A percentile compares a stretch with the other conserved stretches of the same genome.
Conservation (phyloP, 139 green algal genomes). For the Pseudopediastrum boryanum region DNA sequence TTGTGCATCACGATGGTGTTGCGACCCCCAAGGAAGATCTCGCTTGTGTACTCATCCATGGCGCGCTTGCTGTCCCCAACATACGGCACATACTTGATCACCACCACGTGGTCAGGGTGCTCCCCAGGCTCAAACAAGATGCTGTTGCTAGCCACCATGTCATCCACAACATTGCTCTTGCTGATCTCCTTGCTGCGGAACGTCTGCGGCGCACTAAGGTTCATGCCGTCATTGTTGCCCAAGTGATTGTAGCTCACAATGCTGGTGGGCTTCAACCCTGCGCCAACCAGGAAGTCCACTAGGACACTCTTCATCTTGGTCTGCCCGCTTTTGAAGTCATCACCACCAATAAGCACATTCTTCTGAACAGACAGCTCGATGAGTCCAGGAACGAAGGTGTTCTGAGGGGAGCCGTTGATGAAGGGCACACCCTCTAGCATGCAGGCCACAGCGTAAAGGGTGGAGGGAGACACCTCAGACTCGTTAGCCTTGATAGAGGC, state of each 20-base stretch:
- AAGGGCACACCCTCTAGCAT: constrained; percentile 95
- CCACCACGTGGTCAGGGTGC: constrained; percentile 97
- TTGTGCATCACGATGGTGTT: constrained; percentile 99
- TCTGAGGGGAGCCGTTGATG: constrained; percentile 98
- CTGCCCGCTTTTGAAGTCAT: constrained; percentile 99
- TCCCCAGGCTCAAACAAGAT: constrained; percentile 95
- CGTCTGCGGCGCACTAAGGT: constrained; percentile 90
- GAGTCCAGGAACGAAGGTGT: constrained; percentile 91
- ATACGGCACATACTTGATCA: constrained; percentile 99
- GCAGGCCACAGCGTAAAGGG: constrained; percentile 92
- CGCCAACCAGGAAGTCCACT: constrained; percentile 97
- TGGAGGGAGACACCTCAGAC: constrained; percentile 94
- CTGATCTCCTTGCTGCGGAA: constrained; percentile 95
- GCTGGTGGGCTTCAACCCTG: constrained; percentile 96
- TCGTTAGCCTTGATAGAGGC: constrained; percentile 84
- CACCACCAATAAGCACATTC: constrained; percentile 94
- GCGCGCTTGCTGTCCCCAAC: constrained; percentile 97
- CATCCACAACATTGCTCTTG: constrained; percentile 98
- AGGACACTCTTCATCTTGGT: constrained; percentile 99
- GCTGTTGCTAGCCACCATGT: constrained; percentile 96
- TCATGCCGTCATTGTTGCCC: constrained; percentile 99
- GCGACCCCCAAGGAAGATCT: constrained; percentile 88
- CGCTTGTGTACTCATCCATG: constrained; percentile 99
- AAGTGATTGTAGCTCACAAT: constrained; percentile 99
- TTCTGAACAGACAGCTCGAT: constrained; percentile 77